Conservation (phyloP, 2,329 filamentous ascomycete genomes). For the Ceratocystis huliohia region DNA sequence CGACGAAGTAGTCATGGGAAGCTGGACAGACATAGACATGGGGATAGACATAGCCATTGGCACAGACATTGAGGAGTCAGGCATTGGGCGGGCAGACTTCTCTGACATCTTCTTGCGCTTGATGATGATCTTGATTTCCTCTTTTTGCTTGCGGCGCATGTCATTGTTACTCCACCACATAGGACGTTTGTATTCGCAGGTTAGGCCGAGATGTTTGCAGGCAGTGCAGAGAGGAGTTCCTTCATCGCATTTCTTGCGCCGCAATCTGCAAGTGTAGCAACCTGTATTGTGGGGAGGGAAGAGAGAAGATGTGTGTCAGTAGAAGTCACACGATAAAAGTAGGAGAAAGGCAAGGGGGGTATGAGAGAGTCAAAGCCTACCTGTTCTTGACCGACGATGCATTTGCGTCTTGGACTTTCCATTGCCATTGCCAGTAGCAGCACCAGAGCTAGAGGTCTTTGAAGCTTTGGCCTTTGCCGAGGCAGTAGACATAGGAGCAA, state of each 20-base stretch:
- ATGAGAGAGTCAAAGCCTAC: conserved; percentile 34
- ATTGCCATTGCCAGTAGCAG: conserved; percentile 27
- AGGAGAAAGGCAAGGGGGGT: conserved; percentile 15
- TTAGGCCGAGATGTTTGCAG: conserved; percentile 62
- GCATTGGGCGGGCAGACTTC: conserved; percentile 53
- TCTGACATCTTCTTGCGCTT: conserved; percentile 91
- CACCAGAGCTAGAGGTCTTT: conserved; percentile 37
- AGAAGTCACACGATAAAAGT: background rate
- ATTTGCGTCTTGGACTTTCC: conserved; percentile 67
- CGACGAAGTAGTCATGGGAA: conserved; percentile 37
- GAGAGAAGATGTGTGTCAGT: background rate
- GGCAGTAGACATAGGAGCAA: conserved; percentile 29
- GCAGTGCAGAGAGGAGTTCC: conserved; percentile 49
- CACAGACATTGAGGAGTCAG: conserved; percentile 31
- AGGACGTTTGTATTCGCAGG: conserved; percentile 92
- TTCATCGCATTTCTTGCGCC: conserved; percentile 59
- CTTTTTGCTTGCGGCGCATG: conserved; percentile 73
- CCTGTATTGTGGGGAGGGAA: conserved; percentile 30
- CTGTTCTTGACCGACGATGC: conserved; percentile 88
- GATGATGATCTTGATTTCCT: conserved; percentile 92
- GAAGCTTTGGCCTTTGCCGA: conserved; percentile 40
- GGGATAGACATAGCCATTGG: conserved; percentile 1
- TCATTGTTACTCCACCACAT: conserved; percentile 97
- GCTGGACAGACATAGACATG: conserved; percentile 4
- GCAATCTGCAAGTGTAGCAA: conserved; percentile 55